Evolutionary conservation across 2,329 filamentous ascomycete genomes (phyloP).

Genomic region (Sphaerostilbella broomeana): DNA sequence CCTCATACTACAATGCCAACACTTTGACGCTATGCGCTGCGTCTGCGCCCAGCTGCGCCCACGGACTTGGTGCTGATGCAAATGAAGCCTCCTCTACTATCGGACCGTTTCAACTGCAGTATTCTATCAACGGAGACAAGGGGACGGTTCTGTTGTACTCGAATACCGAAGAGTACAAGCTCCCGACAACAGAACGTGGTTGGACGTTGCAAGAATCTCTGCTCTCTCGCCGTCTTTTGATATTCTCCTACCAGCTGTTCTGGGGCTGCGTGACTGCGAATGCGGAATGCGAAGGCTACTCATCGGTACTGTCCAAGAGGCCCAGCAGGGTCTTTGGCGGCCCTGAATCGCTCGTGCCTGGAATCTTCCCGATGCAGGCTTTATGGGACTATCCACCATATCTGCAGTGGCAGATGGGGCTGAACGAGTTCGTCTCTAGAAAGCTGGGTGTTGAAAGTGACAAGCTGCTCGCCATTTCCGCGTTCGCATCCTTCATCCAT

Average conservation of each 20-base stretch:
- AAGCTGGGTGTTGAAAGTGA: conserved; percentile 2
- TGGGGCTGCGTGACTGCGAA: background rate
- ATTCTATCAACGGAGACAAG: background rate
- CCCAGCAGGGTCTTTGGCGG: background rate
- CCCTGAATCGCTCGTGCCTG: background rate
- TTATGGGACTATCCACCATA: conserved; percentile 1
- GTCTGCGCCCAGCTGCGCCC: background rate
- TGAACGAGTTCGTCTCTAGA: background rate
- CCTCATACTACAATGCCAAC: background rate
- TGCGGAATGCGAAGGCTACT: conserved; percentile 3
- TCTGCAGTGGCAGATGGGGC: background rate
- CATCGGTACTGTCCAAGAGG: background rate
- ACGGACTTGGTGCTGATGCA: background rate
- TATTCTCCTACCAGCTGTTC: conserved; percentile 4
- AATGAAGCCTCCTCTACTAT: conserved; percentile 1
- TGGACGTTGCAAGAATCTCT: conserved; percentile 3
- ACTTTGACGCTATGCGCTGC: background rate
- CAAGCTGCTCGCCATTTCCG: conserved; percentile 1
- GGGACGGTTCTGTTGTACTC: conserved; percentile 1
- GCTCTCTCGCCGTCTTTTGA: conserved; percentile 1
- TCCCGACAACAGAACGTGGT: background rate
- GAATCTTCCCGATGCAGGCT: background rate
- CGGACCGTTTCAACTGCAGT: background rate
- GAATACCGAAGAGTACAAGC: background rate
- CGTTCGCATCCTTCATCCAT: no score